These are phyloP conservation scores for Ophiobolus disseminans DNA, from an alignment of 2,329 filamentous ascomycete species.

Conservation along the genomic window DNA sequence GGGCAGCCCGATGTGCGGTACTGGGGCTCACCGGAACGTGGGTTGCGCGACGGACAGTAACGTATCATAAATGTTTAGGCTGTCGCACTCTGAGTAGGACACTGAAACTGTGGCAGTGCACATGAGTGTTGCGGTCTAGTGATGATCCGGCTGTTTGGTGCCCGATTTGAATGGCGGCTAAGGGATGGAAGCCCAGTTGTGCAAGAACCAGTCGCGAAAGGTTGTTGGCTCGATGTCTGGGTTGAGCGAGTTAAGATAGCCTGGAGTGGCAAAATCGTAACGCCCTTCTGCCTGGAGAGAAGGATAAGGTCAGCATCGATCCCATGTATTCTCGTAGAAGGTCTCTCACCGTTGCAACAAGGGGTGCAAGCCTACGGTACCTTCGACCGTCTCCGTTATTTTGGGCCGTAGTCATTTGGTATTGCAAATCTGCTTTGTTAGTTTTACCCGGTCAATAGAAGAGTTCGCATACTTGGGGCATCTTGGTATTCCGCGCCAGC, in stretches of 20 bases:
- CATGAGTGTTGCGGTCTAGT: background rate
- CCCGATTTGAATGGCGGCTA: constrained; percentile 15
- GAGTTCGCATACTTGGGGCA: constrained; percentile 47
- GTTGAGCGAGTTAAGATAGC: constrained; percentile 63
- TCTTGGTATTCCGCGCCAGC: constrained; percentile 52
- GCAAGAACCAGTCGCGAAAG: constrained; percentile 51
- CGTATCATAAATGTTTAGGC: too few relatives aligned
- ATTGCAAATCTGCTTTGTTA: constrained; percentile 49
- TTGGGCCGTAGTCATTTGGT: constrained; percentile 55
- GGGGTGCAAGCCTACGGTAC: constrained; percentile 60
- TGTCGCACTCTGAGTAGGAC: too few relatives aligned
- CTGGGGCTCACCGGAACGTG: background rate
- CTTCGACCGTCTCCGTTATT: constrained; percentile 39
- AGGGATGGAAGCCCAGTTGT: constrained; percentile 44
- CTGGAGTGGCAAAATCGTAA: constrained; percentile 67
- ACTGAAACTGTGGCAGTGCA: background rate
- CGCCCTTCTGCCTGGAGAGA: constrained; percentile 71
- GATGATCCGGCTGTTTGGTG: background rate
- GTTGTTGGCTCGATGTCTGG: constrained; percentile 45
- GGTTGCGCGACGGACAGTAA: too few relatives aligned
- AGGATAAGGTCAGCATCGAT: too few relatives aligned
- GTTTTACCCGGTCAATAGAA: background rate
- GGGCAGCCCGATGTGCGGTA: background rate
- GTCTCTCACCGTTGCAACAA: constrained; percentile 74
- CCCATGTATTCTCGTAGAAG: too few relatives aligned